Evolutionary conservation across 2,329 filamentous ascomycete species (phyloP), one percentile per base, ranked within the genome.

Genomic region (Ophiostoma pallidulum): DNA sequence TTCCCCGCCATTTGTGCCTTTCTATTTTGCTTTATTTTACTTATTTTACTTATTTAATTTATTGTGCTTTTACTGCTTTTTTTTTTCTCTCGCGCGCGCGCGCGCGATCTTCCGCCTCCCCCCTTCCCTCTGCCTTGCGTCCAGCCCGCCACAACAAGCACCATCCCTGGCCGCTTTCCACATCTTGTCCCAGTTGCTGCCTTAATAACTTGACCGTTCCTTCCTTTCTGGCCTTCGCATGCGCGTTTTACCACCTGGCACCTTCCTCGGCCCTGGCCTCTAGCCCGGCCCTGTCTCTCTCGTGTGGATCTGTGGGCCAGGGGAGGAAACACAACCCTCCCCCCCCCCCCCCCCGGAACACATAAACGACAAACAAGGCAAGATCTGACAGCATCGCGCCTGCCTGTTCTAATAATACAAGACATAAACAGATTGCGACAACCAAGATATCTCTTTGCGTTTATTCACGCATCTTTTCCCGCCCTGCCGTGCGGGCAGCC

Each of bases 1-100:
- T 22, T 45, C 48, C 48, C 42, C 43, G 39, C 48, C 28, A 46
- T 51, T 33, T 41, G 28, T 28, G 28, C 48, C 29, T 46, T 38
- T 22, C 44, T n/a, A 33, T 40, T 44, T 38, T 28, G 31, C 16
- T 29, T 38, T 39, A 8, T 8, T 28, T 42, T 42, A 28, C n/a
- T 41, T 47, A 14, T 36, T 19, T 24, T 22, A 19, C 26, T 40
- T 39, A 19, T 8, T 24, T 39, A 22, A 14, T 33, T 19, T 36
- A 18, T 44, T 32, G 26, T 22, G 22, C 44, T 39, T 22, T 39
- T 42, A 39, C 12, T 39, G n/a, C n/a, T 16, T 44, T 32, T 33
- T 22, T 32, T 48, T 39, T 22, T 39, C 38, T 44, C 12, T 39
- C 13, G 29, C 22, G 29, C 31, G n/a, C n/a, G n/a, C n/a, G n/a